Evolutionary conservation across 2,329 filamentous ascomycete species (phyloP), one percentile per base, ranked within the genome.

Genomic region (Diaporthe citriasiana): DNA sequence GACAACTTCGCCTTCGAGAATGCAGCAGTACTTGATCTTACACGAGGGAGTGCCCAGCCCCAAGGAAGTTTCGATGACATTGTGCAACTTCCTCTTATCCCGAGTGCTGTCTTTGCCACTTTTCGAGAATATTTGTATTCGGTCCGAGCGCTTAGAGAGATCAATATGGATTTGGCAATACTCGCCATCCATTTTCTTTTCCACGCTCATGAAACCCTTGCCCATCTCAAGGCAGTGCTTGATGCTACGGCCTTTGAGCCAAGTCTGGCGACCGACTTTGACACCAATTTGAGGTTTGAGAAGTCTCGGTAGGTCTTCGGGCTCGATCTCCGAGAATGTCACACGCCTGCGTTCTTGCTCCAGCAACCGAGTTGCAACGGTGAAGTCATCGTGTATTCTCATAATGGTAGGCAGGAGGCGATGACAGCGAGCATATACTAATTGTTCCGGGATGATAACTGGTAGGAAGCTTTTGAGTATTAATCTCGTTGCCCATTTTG

Each of bases 141-240:
- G 89, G 0, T 87, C 80, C 1, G 73, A 80, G 22, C 84, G 84
- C 66, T 89, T 90, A 12, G 85, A 84, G 9, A 94, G 84, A 79
- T 97, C 91, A 51, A 98, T 85, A 78, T 98, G 95, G 40, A 98
- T 91, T 81, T 98, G 95, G 78, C 94, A 97, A 77, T 97, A 98
- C 82, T 98, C 95, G 17, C 94, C 95, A 78, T 97, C 95, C 75
- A 97, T 90, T 80, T 97, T 97, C 69, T 92, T 87, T 81, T 97
- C 94, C 33, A 95, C 88, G 73, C 92, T 94, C 89, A 95, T 88
- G 22, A 89, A 85, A 0, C 87, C 86, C 6, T 85, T 87, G 2
- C 88, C 85, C 85, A 96, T 89, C 25, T 91, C 86, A 27, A 94
- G 82, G 79, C 93, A 96, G 79, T 97, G 89, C 74, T 94, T 92